Conservation (phyloP, 2,329 filamentous ascomycete genomes). For the Hypoxylon sp. region DNA sequence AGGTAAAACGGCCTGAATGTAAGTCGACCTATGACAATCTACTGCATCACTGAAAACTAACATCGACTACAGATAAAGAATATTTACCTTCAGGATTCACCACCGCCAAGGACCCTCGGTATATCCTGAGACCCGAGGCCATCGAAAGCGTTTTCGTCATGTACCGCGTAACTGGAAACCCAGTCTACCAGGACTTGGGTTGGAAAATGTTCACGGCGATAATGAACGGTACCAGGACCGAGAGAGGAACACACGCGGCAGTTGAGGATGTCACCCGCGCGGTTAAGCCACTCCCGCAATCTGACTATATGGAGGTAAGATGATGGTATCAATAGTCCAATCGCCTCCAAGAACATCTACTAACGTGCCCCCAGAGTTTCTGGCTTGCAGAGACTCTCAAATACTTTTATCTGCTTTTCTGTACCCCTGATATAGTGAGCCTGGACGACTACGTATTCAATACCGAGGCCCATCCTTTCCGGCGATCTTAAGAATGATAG, state of each 20-base stretch:
- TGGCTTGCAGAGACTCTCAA: conserved; percentile 74
- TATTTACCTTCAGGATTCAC: conserved; percentile 65
- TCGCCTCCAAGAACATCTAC: not conserved
- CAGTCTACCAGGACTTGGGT: conserved; percentile 46
- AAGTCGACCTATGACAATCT: too few species aligned
- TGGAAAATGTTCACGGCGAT: conserved; percentile 51
- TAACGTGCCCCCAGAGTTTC: conserved; percentile 57
- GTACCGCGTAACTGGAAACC: conserved; percentile 49
- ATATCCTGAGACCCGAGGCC: conserved; percentile 51
- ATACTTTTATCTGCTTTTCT: conserved; percentile 45
- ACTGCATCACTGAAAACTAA: too few species aligned
- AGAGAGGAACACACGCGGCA: conserved; percentile 45
- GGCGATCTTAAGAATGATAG: conserved; percentile 2
- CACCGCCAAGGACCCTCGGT: conserved; percentile 57
- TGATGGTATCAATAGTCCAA: conserved; percentile 27
- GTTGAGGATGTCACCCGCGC: conserved; percentile 56
- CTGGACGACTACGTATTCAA: conserved; percentile 70
- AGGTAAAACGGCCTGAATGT: conserved; percentile 43
- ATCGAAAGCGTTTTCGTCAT: conserved; percentile 52
- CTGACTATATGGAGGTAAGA: conserved; percentile 57
- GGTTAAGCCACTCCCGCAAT: conserved; percentile 57
- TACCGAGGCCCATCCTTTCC: conserved; percentile 55
- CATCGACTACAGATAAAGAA: conserved; percentile 48
- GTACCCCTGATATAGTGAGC: conserved; percentile 65
- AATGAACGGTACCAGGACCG: conserved; percentile 44